Percentiles rank a stretch among this genome's conserved stretches.
phyloP scores from a whole-genome alignment of 352 stramenopile species.

The Phytopythium sindhum region DNA sequence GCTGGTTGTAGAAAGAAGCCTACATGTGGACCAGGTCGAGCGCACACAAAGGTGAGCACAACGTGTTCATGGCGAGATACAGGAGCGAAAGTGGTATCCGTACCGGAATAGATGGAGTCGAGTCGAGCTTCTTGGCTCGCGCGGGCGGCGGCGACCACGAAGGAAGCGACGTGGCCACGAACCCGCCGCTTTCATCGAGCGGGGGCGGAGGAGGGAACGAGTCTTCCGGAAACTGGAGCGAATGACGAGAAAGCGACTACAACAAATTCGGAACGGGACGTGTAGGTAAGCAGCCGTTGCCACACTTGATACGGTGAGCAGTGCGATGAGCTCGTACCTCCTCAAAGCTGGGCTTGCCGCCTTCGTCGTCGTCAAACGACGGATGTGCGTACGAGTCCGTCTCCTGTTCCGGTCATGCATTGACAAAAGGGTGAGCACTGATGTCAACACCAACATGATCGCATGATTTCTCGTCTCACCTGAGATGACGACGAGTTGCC shows the following conservation, averaged over 20 bases:
- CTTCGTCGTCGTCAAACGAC: constrained; percentile 33
- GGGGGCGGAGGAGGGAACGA: constrained; percentile 72
- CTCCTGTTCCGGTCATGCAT: constrained; percentile 14
- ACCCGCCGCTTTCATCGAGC: constrained; percentile 58
- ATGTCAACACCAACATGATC: background rate
- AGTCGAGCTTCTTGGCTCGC: constrained; percentile 66
- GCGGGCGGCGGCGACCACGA: constrained; percentile 79
- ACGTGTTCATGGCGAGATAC: background rate
- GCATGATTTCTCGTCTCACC: background rate
- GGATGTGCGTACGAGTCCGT: constrained; percentile 36
- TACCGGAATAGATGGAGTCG: constrained; percentile 22
- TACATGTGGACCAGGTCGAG: background rate
- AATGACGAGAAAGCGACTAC: constrained; percentile 18
- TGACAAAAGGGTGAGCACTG: background rate
- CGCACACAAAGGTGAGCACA: background rate
- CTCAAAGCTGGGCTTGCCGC: constrained; percentile 26
- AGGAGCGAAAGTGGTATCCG: background rate
- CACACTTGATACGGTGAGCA: background rate
- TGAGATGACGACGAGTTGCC: constrained; percentile 50
- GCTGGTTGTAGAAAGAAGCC: constrained; percentile 70
- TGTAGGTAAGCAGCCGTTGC: background rate
- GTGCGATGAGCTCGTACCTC: constrained; percentile 13
- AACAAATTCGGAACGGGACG: background rate
- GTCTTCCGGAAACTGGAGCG: constrained; percentile 59
- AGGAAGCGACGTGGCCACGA: constrained; percentile 59